Percentiles rank a stretch among this genome's conserved stretches.
Conservation (phyloP, 164 flowering plant genomes). For the Liquidambar formosana region DNA sequence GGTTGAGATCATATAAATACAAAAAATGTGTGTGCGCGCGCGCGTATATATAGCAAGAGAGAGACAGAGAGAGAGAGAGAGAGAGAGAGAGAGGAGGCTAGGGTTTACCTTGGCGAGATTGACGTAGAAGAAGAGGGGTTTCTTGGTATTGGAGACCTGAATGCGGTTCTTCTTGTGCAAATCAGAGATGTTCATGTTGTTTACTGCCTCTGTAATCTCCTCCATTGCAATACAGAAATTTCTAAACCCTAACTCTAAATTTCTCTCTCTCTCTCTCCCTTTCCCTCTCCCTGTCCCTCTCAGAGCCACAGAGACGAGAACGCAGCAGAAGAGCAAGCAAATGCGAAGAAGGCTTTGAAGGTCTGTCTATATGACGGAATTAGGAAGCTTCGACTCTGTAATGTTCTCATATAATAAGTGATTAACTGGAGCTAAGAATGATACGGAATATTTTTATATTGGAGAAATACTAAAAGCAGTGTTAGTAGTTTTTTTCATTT, state of each 20-base stretch:
- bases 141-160: slow-evolving; percentile 33
- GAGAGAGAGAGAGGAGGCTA: neutral
- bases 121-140: too few species aligned
- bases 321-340: too few species aligned
- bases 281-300: too few species aligned
- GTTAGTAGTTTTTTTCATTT: too few species aligned
- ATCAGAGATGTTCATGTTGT: slow-evolving; percentile 18
- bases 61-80: neutral
- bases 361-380: too few species aligned
- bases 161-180: slow-evolving; percentile 26
- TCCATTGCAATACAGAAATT: slow-evolving; percentile 11
- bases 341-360: too few species aligned
- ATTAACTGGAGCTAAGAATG: too few species aligned
- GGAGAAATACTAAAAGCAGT: too few species aligned
- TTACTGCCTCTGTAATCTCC: slow-evolving; percentile 21
- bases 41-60: too few species aligned
- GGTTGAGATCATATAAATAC: neutral
- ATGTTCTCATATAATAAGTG: too few species aligned
- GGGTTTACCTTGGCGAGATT: slow-evolving; percentile 33
- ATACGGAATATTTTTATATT: too few species aligned
- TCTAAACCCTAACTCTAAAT: neutral
- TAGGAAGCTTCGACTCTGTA: too few species aligned
- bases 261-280: neutral
- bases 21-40: neutral
- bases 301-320: neutral